These are phyloP conservation scores for Metschnikowia hibisci DNA, from an alignment of 805 yeast genomes.

Conservation along the genomic window DNA sequence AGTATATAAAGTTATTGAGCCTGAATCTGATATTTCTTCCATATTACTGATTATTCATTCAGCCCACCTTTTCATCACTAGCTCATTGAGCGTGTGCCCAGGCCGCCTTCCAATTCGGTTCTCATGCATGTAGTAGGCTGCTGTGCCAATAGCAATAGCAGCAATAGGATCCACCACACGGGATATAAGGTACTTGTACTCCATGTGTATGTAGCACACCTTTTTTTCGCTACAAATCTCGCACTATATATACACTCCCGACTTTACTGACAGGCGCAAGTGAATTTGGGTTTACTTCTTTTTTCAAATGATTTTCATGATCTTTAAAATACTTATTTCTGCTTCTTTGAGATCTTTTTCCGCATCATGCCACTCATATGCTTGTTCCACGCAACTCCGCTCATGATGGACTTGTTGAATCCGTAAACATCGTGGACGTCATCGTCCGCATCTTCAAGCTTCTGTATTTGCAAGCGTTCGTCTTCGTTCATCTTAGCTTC, in stretches of 20 bases:
- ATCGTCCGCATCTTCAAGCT: conserved; percentile 22
- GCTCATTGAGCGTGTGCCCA: conserved; percentile 58
- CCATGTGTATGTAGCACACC: conserved; percentile 18
- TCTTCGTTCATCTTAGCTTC: conserved; percentile 37
- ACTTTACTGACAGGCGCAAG: too few relatives aligned
- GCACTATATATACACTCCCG: neutral
- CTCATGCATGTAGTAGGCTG: conserved; percentile 64
- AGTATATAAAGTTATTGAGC: neutral
- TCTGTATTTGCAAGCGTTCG: conserved; percentile 32
- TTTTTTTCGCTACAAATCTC: neutral
- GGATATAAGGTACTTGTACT: conserved; percentile 46
- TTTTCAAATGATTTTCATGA: too few relatives aligned
- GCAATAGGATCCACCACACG: conserved; percentile 62
- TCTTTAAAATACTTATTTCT: neutral
- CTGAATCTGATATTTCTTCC: neutral
- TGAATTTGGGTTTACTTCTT: too few relatives aligned
- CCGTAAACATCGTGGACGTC: conserved; percentile 44
- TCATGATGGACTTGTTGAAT: conserved; percentile 41
- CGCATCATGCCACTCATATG: conserved; percentile 51
- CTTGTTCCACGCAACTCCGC: conserved; percentile 63
- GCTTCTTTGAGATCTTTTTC: conserved; percentile 9
- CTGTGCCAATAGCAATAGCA: conserved; percentile 58
- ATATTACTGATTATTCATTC: neutral
- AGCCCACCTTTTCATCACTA: conserved; percentile 18
- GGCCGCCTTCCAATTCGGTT: conserved; percentile 50